phyloP scores from a whole-genome alignment of 768 basidiomycete genomes.

The Flagelloscypha sp. region DNA sequence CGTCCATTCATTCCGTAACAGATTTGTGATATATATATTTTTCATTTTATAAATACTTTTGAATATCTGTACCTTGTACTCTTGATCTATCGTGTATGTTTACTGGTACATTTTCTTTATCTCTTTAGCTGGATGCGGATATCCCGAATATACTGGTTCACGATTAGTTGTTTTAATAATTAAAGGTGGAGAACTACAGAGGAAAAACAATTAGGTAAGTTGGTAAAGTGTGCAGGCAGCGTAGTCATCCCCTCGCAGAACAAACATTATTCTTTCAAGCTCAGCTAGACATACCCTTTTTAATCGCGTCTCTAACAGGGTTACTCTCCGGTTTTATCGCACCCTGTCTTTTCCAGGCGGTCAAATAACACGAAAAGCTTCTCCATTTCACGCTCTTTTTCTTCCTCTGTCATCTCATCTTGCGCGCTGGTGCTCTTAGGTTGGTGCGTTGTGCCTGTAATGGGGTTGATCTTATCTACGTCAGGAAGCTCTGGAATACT shows the following conservation, averaged over 20 bases:
- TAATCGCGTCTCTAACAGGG: constrained; percentile 65
- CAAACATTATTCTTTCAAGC: too few species aligned
- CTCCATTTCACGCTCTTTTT: constrained; percentile 92
- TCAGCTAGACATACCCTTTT: constrained; percentile 35
- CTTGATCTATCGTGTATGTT: too few species aligned
- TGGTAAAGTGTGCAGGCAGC: too few species aligned
- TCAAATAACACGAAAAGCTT: constrained; percentile 88
- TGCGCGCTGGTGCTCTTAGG: constrained; percentile 25
- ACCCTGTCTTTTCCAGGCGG: constrained; percentile 71
- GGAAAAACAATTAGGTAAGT: too few species aligned
- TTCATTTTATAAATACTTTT: too few species aligned
- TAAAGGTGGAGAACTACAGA: too few species aligned
- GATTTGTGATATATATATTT: not conserved
- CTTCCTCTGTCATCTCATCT: constrained; percentile 82
- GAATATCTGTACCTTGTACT: too few species aligned
- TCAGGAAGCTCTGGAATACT: too few species aligned
- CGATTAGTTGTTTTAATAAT: not conserved
- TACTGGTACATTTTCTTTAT: too few species aligned
- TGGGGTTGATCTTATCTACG: constrained; percentile 63
- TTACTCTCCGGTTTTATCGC: constrained; percentile 57
- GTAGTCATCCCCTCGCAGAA: too few species aligned
- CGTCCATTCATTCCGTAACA: not conserved
- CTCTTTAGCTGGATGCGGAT: too few species aligned
- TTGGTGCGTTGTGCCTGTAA: constrained; percentile 63
- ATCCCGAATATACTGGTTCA: too few species aligned